Base-by-base conservation (phyloP, 495 filamentous ascomycete genomes). In the Penicillium psychrofluorescens region DNA sequence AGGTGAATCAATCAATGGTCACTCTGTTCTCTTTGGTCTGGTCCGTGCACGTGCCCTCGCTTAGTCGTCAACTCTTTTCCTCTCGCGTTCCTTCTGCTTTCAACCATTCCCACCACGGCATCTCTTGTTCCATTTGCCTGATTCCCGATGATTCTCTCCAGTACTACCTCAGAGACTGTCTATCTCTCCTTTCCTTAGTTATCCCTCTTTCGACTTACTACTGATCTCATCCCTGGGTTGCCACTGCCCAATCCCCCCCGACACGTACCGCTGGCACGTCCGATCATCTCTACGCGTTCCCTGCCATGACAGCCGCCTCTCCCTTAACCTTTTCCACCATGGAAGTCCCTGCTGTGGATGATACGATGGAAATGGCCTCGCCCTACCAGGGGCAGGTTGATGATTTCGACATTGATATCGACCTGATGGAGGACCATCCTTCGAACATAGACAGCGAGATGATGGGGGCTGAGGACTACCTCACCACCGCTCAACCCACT, bases 381-480 rank as follows among this genome's bases (percentile, higher is more conserved):
- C 70, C 70, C 27, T 70, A 70, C 33, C 56, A 63, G 11, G 70
- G 63, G 2, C 63, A 66, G 34, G 76, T 70, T 35, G 82, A 87
- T 55, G 81, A 86, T 49, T 83, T 86, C 42, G 85, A 88, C 44
- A 84, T 88, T 50, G 84, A 88, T 49, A 69, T 88, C 49, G 84
- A 90, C 55, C 65, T 84, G 12, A 75, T 77, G 56, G 67, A 74
- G 42, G 76, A 72, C 35, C 67, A 76, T 28, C 57, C 51, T 32
- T 64, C 64, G 11, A 67, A 69, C 40, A 62, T 66, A 34, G 80
- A 86, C 46, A 78, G 78, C 48, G 83, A 88, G 48, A 75, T 79
- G 55, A 79, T 81, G 53, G 63, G 79, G n/a, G 79, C 75, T 33
- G 66, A 73, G 45, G 62, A 68, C 15, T 66, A 60, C 35, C 51